Base-by-base conservation (phyloP, 495 filamentous ascomycete species). In the Cryomyces minteri region DNA sequence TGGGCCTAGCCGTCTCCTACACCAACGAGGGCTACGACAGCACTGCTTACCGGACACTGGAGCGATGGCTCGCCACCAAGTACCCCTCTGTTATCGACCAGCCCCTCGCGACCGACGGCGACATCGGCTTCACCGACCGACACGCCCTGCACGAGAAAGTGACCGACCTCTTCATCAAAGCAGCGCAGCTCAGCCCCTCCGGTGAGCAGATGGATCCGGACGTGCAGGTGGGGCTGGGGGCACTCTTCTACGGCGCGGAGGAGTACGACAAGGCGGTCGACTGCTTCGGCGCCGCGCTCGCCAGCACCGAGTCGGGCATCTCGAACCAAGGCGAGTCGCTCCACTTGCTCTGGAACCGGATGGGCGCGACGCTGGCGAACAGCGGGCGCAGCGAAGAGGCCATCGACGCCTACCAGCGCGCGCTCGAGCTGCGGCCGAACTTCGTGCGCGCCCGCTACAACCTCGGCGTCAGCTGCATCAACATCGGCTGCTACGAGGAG, bases 21-120 rank as follows among this genome's bases (percentile, higher is more conserved):
- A 96, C 92, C 32, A 99, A 99, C 65, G 90, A 99, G 62, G 90
- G 88, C 48, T 96, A 96, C 67, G 90, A 96, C 58, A 84, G 79
- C 50, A 88, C 85, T 18, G 92, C 90, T 48, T 99, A 96, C 68
- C 82, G 88, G 30, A 94, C 88, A 12, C 73, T 99, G 11, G 92
- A 99, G 66, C 83, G 87, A 52, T 99, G 90, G 90, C 74, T 99
- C 41, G 77, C 81, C 8, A 73, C 82, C 61, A 94, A 90, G 61
- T 98, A 98, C 62, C 90, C 90, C 6, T 61, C 73, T 10, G 74
- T 88, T 56, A 77, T 77, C 4, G 62, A 67, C 34, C 69, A 82
- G 39, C 56, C 58, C 33, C 67, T 94, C 6, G 77, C 80, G 29
- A 70, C 73, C 0, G 71, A 76, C 30, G 67, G 76, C 11, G 85